Base-by-base conservation (phyloP, 164 flowering plant species). In the Aristolochia fimbriata region DNA sequence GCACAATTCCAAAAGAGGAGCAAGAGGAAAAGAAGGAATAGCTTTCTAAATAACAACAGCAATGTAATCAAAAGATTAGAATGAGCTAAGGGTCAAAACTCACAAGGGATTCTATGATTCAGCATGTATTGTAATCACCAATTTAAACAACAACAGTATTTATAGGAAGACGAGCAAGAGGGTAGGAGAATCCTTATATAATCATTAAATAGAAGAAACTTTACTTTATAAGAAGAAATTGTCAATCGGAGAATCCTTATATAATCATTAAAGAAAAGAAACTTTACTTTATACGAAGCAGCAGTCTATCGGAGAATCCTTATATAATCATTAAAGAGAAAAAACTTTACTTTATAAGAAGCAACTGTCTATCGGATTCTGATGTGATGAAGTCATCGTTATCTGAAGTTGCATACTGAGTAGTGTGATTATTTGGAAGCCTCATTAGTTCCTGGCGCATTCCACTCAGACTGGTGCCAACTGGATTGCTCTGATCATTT, bases 211-310 rank as follows among this genome's bases (percentile, higher is more conserved):
- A 41, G 56, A 55, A 2, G 20, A 58, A 22, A 60, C 19, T n/a
- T 5, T 83, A 91, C 97, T 72, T 86, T 43, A 91, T 80, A 10
- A 91, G 82, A 70, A 87, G 93, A 74, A 79, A 14, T 68, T 91
- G 97, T 65, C 84, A 73, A 61, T 91, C 97, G 33, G 97, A 81
- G n/a, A n/a, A n/a, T n/a, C n/a, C n/a, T n/a, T n/a, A n/a, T n/a
- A n/a, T 37, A 37, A 37, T 1, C 43, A 37, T 37, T 37, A 37
- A 37, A 57, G 15, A 41, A 53, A 55, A 2, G 20, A 58, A 22
- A 60, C 19, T n/a, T 5, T 83, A 91, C 97, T 72, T 86, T 43
- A 91, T 80, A 10, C 87, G 82, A 70, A 87, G 93, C 76, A 79
- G 15, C 68, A 87, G 97, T 65, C 84, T 74, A 61, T 91, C 97